Conservation (phyloP, 139 green algal genomes). For the Ettlia oleoabundans region DNA sequence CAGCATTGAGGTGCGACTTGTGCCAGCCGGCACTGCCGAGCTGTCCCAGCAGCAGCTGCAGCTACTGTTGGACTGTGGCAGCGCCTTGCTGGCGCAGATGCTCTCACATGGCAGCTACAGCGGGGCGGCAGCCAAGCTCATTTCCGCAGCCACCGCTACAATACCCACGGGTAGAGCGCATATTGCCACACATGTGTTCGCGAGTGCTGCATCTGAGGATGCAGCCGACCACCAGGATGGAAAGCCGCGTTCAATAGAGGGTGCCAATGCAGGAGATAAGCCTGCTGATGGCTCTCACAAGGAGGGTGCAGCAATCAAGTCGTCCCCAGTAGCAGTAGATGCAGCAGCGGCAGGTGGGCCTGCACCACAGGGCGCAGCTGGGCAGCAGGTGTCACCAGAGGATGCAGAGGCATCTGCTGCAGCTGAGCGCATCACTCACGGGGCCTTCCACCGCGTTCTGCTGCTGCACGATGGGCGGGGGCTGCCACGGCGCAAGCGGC, state of each 20-base stretch:
- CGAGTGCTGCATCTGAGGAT: background rate
- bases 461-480: slow-evolving; percentile 27
- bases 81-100: slow-evolving; percentile 19
- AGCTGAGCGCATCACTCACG: background rate
- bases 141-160: background rate
- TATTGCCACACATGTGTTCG: background rate
- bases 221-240: too few species aligned
- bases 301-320: background rate
- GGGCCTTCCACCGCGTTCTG: slow-evolving; percentile 8
- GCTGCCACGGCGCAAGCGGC: background rate
- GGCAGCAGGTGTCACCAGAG: background rate
- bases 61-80: slow-evolving; percentile 12
- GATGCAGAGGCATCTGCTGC: slow-evolving; percentile 3
- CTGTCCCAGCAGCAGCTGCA: background rate
- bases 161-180: too few species aligned
- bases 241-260: too few species aligned
- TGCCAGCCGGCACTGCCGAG: background rate
- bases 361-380: background rate
- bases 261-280: too few species aligned
- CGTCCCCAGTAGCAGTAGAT: background rate
- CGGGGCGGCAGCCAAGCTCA: slow-evolving; percentile 10
- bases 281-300: background rate
- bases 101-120: slow-evolving; percentile 3
- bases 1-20: slow-evolving; percentile 4
- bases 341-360: background rate